phyloP scores from a whole-genome alignment of 148 eudicot genomes.

The Gaultheria prostrata region DNA sequence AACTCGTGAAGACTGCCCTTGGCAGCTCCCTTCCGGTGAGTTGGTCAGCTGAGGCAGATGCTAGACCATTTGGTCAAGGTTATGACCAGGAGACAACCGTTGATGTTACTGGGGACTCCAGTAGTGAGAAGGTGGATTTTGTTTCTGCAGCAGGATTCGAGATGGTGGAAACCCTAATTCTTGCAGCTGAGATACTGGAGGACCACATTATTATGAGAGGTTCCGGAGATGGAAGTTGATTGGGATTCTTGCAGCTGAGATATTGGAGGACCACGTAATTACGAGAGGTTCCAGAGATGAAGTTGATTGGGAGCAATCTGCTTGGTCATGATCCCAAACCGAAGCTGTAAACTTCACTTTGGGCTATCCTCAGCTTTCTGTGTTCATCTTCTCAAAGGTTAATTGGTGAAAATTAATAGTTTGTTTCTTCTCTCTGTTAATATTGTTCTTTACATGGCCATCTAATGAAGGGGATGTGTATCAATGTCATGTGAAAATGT shows the following conservation, averaged over 20 bases:
- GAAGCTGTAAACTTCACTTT: neutral
- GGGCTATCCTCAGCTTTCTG: neutral
- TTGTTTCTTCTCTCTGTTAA: neutral
- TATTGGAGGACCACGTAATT: constrained; percentile 32
- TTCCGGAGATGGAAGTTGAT: constrained; percentile 8
- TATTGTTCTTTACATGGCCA: neutral
- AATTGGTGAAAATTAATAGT: neutral
- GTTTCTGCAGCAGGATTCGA: constrained; percentile 90
- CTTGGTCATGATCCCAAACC: neutral
- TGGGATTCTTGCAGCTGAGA: constrained; percentile 30
- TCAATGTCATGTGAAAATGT: neutral
- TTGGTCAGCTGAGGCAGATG: constrained; percentile 66
- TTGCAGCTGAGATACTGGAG: constrained; percentile 63
- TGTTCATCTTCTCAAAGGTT: neutral
- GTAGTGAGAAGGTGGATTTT: constrained; percentile 48
- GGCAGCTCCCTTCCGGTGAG: constrained; percentile 88
- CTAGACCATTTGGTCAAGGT: constrained; percentile 24
- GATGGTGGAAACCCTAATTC: constrained; percentile 77
- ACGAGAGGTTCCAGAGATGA: constrained; percentile 11
- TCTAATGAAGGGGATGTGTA: neutral
- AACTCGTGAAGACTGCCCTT: constrained; percentile 70
- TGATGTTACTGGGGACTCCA: constrained; percentile 19
- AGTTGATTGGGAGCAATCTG: constrained; percentile 1
- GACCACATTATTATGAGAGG: constrained; percentile 19
- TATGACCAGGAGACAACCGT: constrained; percentile 17